Evolutionary conservation across 208 protist genomes (phyloP).

Genomic region (Trypanosoma congolense): DNA sequence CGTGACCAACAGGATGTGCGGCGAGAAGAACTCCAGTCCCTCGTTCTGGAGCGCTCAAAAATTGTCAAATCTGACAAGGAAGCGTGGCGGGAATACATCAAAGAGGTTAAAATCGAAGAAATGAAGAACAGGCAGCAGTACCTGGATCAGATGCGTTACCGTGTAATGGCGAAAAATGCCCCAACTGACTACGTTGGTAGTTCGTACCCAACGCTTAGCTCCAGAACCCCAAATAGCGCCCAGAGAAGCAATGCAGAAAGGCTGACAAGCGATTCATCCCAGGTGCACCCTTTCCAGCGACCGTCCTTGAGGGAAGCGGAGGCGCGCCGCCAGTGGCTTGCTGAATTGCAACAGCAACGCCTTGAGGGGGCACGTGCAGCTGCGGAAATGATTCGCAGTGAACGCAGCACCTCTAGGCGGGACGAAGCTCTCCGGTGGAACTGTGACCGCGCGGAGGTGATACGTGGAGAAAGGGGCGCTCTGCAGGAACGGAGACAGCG

Average conservation of each 20-base stretch:
- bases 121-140: not conserved
- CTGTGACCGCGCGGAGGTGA: conserved; percentile 9
- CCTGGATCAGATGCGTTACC: conserved; percentile 1
- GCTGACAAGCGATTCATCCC: not conserved
- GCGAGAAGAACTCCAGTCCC: not conserved
- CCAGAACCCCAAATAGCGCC: not conserved
- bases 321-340: conserved; percentile 7
- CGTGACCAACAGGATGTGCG: not conserved
- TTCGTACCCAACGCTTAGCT: not conserved
- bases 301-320: conserved; percentile 6
- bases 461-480: conserved; percentile 7
- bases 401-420: conserved; percentile 12
- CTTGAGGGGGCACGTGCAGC: conserved; percentile 3
- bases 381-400: not conserved
- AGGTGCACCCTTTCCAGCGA: not conserved
- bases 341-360: conserved; percentile 13
- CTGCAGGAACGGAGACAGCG: conserved; percentile 9
- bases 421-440: conserved; percentile 5
- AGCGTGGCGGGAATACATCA: not conserved
- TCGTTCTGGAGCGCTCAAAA: not conserved
- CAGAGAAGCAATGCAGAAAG: not conserved
- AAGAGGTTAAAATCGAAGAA: not conserved
- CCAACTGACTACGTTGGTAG: not conserved
- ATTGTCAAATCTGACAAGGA: not conserved
- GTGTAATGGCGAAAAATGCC: conserved; percentile 3